A percentile compares a stretch with the other conserved stretches of the same genome.
These are phyloP conservation scores for Naematelia encephala DNA, from an alignment of 768 basidiomycete genomes.

Conservation along the genomic window DNA sequence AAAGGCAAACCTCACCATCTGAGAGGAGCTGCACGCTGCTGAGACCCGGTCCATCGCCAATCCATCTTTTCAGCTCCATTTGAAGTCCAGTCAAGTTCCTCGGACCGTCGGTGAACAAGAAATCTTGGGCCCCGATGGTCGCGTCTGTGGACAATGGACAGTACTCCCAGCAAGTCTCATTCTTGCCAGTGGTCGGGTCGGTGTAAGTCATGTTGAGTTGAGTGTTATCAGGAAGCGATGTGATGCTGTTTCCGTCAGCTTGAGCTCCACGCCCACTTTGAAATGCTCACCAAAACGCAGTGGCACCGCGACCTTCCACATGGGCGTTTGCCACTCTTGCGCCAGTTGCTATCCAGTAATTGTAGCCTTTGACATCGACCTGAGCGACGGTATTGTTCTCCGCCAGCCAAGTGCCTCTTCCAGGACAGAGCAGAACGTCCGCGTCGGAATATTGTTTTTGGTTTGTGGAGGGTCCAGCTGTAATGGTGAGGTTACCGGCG, in stretches of 20 bases:
- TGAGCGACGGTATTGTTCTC: constrained; percentile 66
- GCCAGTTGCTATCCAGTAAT: constrained; percentile 70
- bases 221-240: constrained; percentile 83
- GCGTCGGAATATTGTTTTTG: constrained; percentile 41
- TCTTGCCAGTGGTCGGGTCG: constrained; percentile 71
- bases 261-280: constrained; percentile 12
- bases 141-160: constrained; percentile 80
- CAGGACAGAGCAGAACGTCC: constrained; percentile 68
- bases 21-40: constrained; percentile 90
- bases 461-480: constrained; percentile 42
- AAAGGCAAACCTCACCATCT: constrained; percentile 57
- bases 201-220: constrained; percentile 72
- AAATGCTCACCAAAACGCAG: constrained; percentile 70
- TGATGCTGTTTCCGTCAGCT: constrained; percentile 58
- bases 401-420: constrained; percentile 81
- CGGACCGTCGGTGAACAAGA: constrained; percentile 64
- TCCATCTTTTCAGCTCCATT: constrained; percentile 72
- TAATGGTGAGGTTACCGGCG: constrained; percentile 62
- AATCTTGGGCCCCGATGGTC: constrained; percentile 84
- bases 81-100: constrained; percentile 77
- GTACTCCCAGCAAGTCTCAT: constrained; percentile 67
- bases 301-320: constrained; percentile 72
- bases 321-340: constrained; percentile 91
- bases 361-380: constrained; percentile 72
- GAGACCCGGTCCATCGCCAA: constrained; percentile 72